Base-by-base conservation (phyloP, 1,284 basidiomycete genomes). In the Austropuccinia psidii region DNA sequence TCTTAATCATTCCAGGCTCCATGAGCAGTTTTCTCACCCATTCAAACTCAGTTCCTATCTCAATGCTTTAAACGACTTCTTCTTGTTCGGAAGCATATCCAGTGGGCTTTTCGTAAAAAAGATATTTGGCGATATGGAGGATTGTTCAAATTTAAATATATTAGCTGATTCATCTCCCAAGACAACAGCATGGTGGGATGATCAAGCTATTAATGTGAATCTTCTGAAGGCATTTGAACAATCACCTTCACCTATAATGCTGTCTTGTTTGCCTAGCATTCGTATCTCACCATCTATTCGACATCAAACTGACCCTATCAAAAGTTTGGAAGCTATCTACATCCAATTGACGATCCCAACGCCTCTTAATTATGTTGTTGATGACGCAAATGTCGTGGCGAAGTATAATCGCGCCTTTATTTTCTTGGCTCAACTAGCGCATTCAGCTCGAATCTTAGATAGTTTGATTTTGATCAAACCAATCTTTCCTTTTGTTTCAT, bases 381-480 rank as follows among this genome's bases (percentile, higher is more conserved):
- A 72, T 47, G 47, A 61, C 31, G 29, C 41, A 11, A 33, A 50
- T n/a, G 37, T 72, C n/a, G 35, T 72, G 2, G 8, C 19, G 0
- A 61, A 27, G 6, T 72, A 61, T 33, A 72, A 60, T 47, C 17
- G 13, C 1, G 49, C 43, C n/a, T 72, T 72, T 31, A 37, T 52
- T 3, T 61, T 61, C n/a, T 33, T 72, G 9, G 33, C 33, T 19
- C 68, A 72, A 52, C 29, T 72, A 17, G 37, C 68, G 2, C 17
- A 33, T 21, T 41, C 68, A 5, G 15, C 7, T 0, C 33, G 29
- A 33, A 35, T n/a, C 19, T 31, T 72, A 29, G 54, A 72, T 29
- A 49, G 21, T n/a, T 39, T 61, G 24, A 61, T 72, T 15, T 61
- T 43, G 45, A 21, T 61, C 45, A 72, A 69, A 47, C 68, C 68